phyloP scores from a whole-genome alignment of 495 filamentous ascomycete genomes.

The Penicillium flavigenum region DNA sequence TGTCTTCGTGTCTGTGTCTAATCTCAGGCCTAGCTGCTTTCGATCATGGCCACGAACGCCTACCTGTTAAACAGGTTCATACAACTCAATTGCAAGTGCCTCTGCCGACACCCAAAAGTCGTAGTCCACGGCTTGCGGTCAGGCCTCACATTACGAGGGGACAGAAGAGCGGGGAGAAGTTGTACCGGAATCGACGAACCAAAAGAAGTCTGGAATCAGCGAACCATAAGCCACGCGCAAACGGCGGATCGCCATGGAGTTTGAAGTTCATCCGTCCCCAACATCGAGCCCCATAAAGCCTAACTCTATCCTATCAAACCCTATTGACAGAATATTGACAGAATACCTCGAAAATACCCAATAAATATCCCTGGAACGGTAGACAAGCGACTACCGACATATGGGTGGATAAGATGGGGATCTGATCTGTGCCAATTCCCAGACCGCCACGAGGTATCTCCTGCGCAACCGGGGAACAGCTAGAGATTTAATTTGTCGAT shows the following conservation, averaged over 20 bases:
- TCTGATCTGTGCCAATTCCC: neutral
- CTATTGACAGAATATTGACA: neutral
- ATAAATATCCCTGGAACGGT: neutral
- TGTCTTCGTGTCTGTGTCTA: neutral
- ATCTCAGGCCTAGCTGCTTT: neutral
- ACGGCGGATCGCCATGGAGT: neutral
- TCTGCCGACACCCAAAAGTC: neutral
- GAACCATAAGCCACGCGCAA: neutral
- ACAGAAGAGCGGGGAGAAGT: neutral
- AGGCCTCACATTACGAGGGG: neutral
- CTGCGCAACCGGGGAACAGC: neutral
- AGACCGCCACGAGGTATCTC: constrained; percentile 4
- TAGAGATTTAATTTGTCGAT: neutral
- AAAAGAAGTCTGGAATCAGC: neutral
- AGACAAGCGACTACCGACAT: neutral
- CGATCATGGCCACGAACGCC: neutral
- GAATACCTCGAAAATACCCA: too few relatives aligned
- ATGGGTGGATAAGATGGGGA: neutral
- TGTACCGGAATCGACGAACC: neutral
- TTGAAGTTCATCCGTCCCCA: neutral
- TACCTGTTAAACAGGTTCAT: neutral
- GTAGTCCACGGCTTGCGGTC: neutral
- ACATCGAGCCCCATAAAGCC: neutral
- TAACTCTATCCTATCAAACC: constrained; percentile 1
- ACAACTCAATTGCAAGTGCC: neutral